phyloP scores from a whole-genome alignment of 805 yeast species.

The Candida chilensis region DNA sequence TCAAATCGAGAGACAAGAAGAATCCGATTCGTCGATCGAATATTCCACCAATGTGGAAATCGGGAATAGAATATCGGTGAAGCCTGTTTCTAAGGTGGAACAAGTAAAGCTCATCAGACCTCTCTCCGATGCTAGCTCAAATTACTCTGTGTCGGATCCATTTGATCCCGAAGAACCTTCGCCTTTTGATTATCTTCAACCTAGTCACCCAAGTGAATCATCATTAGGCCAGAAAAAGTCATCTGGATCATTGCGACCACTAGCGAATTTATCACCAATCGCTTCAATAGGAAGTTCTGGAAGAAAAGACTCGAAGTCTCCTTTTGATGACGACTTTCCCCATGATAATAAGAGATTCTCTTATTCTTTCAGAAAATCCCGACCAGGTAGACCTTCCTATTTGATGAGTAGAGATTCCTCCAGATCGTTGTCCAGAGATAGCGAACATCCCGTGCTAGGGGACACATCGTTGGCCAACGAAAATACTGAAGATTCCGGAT shows the following conservation, averaged over 20 bases:
- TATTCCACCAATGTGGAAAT: conserved; percentile 1
- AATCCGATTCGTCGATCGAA: not conserved
- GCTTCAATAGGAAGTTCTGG: not conserved
- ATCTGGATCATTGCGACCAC: not conserved
- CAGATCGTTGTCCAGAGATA: no score
- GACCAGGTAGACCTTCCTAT: not conserved
- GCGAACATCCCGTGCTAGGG: no score
- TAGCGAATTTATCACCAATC: not conserved
- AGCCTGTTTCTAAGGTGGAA: not conserved
- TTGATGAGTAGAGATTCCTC: no score
- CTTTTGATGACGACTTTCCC: not conserved
- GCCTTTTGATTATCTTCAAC: no score
- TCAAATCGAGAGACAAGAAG: no score
- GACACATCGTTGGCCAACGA: no score
- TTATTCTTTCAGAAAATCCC: not conserved
- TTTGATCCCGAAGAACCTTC: no score
- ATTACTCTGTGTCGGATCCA: no score
- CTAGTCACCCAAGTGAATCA: not conserved
- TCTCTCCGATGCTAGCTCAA: not conserved
- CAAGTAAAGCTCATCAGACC: not conserved
- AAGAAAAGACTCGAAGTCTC: not conserved
- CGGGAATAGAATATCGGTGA: not conserved
- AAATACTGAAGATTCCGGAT: no score
- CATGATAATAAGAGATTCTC: not conserved
- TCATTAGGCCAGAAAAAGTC: not conserved